These are phyloP conservation scores for Penicillium lagena DNA, from an alignment of 495 filamentous ascomycete genomes.

Conservation along the genomic window DNA sequence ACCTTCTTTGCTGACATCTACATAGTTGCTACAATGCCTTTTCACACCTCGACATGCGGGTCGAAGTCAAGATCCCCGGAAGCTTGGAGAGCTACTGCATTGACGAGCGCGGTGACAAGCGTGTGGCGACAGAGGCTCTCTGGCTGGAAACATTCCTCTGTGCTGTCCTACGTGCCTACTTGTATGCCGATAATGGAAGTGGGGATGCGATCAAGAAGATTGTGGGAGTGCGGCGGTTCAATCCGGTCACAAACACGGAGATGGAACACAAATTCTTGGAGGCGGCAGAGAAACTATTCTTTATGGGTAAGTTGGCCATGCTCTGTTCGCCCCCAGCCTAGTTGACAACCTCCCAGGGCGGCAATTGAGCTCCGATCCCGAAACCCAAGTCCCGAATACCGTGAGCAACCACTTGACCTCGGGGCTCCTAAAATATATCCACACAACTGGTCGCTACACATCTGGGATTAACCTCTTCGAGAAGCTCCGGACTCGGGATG, in stretches of 20 bases:
- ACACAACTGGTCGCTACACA: slow-evolving; percentile 88
- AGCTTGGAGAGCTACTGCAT: slow-evolving; percentile 94
- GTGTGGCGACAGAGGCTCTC: slow-evolving; percentile 81
- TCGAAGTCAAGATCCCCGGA: slow-evolving; percentile 92
- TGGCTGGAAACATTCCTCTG: slow-evolving; percentile 98
- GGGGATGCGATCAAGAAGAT: slow-evolving; percentile 91
- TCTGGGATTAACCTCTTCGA: slow-evolving; percentile 98
- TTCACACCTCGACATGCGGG: slow-evolving; percentile 95
- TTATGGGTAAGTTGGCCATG: slow-evolving; percentile 57
- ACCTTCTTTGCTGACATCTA: slow-evolving; percentile 10
- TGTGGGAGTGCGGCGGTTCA: slow-evolving; percentile 89
- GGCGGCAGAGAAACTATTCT: slow-evolving; percentile 91
- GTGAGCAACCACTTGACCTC: slow-evolving; percentile 94
- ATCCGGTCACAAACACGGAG: slow-evolving; percentile 94
- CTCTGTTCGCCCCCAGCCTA: background rate
- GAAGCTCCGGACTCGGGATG: slow-evolving; percentile 83
- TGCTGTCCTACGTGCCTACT: slow-evolving; percentile 85
- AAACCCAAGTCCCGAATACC: slow-evolving; percentile 94
- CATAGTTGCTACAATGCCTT: slow-evolving; percentile 98
- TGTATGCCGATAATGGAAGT: slow-evolving; percentile 90
- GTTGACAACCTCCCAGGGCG: slow-evolving; percentile 55
- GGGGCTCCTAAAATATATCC: slow-evolving; percentile 92
- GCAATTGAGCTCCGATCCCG: slow-evolving; percentile 92
- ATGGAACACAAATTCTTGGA: slow-evolving; percentile 95
- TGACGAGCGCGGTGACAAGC: slow-evolving; percentile 91